These are phyloP conservation scores for Aaosphaeria pasadenensis DNA, from an alignment of 2,329 filamentous ascomycete genomes.

Conservation along the genomic window DNA sequence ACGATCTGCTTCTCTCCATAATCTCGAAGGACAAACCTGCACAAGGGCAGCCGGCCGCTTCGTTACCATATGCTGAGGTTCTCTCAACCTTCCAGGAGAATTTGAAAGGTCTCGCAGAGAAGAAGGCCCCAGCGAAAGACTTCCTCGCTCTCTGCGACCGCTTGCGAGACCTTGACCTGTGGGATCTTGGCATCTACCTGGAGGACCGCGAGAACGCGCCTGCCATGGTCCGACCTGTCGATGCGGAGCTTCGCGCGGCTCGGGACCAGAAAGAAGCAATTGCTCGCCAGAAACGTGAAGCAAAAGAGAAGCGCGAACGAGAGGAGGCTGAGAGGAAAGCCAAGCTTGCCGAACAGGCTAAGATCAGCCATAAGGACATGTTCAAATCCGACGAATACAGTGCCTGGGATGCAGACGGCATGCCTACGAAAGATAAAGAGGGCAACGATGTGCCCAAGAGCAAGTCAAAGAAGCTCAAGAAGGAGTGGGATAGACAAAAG, in stretches of 20 bases:
- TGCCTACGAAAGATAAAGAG: constrained; percentile 74
- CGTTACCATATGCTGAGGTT: constrained; percentile 48
- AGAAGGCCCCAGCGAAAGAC: constrained; percentile 60
- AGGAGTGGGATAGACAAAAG: constrained; percentile 89
- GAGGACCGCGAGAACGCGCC: constrained; percentile 72
- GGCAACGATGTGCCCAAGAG: constrained; percentile 80
- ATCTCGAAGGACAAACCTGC: constrained; percentile 31
- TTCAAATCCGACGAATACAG: constrained; percentile 62
- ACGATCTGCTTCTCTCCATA: constrained; percentile 34
- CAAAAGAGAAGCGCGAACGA: constrained; percentile 53
- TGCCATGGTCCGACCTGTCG: constrained; percentile 71
- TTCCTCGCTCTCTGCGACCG: constrained; percentile 69
- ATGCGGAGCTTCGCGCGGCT: constrained; percentile 52
- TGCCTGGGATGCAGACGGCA: constrained; percentile 78
- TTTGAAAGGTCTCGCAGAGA: constrained; percentile 52
- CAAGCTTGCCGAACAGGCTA: constrained; percentile 55
- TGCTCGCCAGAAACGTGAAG: constrained; percentile 42
- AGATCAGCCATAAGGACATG: constrained; percentile 57
- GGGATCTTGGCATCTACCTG: constrained; percentile 79
- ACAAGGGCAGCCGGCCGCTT: constrained; percentile 24
- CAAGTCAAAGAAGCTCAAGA: constrained; percentile 75
- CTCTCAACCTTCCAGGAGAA: constrained; percentile 58
- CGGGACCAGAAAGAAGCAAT: constrained; percentile 54
- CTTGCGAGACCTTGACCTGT: constrained; percentile 77
- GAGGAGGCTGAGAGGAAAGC: constrained; percentile 57